Conservation (phyloP, 768 basidiomycete genomes). For the Serendipita sp. region DNA sequence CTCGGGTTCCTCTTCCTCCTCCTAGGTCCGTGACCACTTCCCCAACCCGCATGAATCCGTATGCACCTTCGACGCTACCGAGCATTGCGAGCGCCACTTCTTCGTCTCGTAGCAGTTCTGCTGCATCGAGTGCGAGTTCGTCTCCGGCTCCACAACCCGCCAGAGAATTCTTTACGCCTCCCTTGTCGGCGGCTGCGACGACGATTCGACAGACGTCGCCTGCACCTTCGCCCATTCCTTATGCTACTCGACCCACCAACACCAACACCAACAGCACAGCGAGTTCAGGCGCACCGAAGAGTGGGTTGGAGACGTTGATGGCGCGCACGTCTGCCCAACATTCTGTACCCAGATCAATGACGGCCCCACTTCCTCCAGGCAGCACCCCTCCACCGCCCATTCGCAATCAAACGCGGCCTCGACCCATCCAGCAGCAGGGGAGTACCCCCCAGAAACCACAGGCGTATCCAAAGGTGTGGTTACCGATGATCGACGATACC, state of each 20-base stretch:
- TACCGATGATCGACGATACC: slow-evolving; percentile 5
- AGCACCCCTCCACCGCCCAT: neutral
- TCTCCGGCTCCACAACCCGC: neutral
- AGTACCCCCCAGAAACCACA: neutral
- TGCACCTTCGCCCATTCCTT: slow-evolving; percentile 1
- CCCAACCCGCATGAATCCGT: neutral
- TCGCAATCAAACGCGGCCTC: neutral
- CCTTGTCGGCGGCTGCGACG: neutral
- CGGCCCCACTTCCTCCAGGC: slow-evolving; percentile 1
- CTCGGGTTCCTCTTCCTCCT: neutral
- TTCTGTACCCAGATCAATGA: neutral
- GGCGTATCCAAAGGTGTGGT: slow-evolving; percentile 4
- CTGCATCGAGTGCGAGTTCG: neutral
- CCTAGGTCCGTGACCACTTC: slow-evolving; percentile 4
- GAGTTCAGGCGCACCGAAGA: neutral
- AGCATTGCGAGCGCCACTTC: neutral
- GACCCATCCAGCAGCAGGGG: neutral
- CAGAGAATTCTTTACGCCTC: neutral
- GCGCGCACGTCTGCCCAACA: neutral
- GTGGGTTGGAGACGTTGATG: slow-evolving; percentile 4
- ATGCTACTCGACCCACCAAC: neutral
- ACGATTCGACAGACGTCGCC: neutral
- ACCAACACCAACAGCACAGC: no score
- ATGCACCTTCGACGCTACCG: neutral
- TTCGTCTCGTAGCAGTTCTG: neutral